Base-by-base conservation (phyloP, 495 filamentous ascomycete species). In the Lichina pygmaea region DNA sequence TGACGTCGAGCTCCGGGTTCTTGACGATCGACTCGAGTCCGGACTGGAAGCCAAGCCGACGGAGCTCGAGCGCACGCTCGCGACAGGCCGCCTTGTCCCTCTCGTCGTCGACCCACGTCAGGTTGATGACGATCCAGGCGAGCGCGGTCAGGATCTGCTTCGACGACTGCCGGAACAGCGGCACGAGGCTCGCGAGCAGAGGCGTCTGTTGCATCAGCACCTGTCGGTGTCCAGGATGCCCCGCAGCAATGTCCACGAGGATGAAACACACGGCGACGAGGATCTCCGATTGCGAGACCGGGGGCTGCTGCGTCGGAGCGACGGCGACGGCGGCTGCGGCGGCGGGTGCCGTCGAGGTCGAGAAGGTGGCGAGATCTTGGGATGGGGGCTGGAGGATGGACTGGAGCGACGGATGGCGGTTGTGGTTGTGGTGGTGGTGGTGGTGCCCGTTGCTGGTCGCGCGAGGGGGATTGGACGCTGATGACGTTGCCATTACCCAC, bases 201-300 rank as follows among this genome's bases (percentile, higher is more conserved):
- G 68, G 57, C 3, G 54, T 58, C 51, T 93, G 77, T 34, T 67
- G 67, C 31, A 77, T 68, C 17, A 97, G 61, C n/a, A 78, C 60
- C 48, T 81, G 71, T 7, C 81, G 77, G 55, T 94, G 83, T 39
- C 69, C 65, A 0, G 84, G 75, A 11, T 67, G 59, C 44, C 81
- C 78, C 11, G 82, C 84, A 11, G 84, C 82, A 49, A 95, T 73
- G 60, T 94, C 82, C 38, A 83, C 74, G 44, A 95, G 63, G 45
- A 91, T 69, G 53, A 70, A 83, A 31, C 77, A 70, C 30, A 83
- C 76, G 12, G 79, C 66, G 52, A 63, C 67, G 47, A 93, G 66
- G 47, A 94, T 77, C 58, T 89, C 78, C 44, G 66, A 53, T 16
- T 72, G 70, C 11, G 36, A 11, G 36, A 39, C 13, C 24, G 24